Base-by-base conservation (phyloP, 306 rosid species). In the Begonia masoniana region DNA sequence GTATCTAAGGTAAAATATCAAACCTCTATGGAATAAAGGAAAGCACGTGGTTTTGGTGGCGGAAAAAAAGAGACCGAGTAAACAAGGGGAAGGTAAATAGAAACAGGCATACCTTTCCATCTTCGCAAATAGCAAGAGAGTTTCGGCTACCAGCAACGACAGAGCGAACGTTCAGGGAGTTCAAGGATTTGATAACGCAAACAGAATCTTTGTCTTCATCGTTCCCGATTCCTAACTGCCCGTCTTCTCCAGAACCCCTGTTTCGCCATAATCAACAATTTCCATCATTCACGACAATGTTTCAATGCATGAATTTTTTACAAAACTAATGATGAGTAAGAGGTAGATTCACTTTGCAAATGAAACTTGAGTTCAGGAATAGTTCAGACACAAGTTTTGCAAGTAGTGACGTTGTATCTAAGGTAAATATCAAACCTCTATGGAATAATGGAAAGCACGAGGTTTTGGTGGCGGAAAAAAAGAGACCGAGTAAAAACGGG, bases 181-280 rank as follows among this genome's bases (percentile, higher is more conserved):
- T 64, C 1, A 86, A 78, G 36, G 95, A 62, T 74, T 78, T 35
- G 62, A 87, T 65, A 17, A 56, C 63, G 69, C 78, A 83, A 4
- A 76, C 93, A 69, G 77, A 60, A 24, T 83, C 99, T 45, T 56
- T 83, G 24, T 92, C 99, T 39, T 87, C 96, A 65, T 84, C 68
- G 61, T 54, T 74, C 1, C 96, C 99, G 15, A 87, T 61, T 61
- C 99, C 99, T 26, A 92, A 55, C 64, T 87, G 99, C 0, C 99
- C 96, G 46, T 92, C 99, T 80, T 92, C 96, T 6, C 99, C 99
- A 0, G 99, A 83, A 17, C 99, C 99, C 96, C 99, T 88, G 3
- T 39, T 10, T 49, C 23, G 19, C 15, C 39, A 21, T n/a, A 10
- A 7, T 52, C 41, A 39, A 9, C 13, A 23, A 23, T 24, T 62